Evolutionary conservation across 192 early-diverging fungal species (phyloP), one percentile per base, ranked within the genome.

Genomic region (Helicostylum pulchrum): DNA sequence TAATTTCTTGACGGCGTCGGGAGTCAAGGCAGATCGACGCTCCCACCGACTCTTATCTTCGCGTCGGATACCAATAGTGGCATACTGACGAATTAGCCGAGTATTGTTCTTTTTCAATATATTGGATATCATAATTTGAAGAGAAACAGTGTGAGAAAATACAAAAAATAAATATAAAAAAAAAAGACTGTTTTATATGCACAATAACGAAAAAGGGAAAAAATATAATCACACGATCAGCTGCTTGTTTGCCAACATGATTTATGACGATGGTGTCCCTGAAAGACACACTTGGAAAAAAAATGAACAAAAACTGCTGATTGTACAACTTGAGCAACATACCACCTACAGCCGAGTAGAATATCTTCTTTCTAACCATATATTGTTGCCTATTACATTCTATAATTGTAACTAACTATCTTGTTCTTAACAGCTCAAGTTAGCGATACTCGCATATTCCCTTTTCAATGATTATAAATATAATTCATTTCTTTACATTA

Each of bases 1-100:
- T 45, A 99, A 79, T 46, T 82, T 77, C 50, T 89, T 83, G 69
- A 99, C 87, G 30, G 91, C 89, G 9, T 88, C 85, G 11, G 97
- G 97, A 7, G 92, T 89, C 31, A 99, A 77, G 17, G 97, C 88
- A 14, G 92, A 92, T 2, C 97, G 87, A 1, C 97, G 83, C 70
- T 99, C 97, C 97, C 97, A 99, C 31, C 90, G 80, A 80, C 95
- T 96, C 79, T 99, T 99, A 82, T 90, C 90, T 77, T 99, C 97
- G 49, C 94, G 79, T 3, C 97, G 89, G 67, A 98, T 88, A 8
- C 89, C 96, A 23, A 98, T 75, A 4, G 76, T 48, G 12, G 46
- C 46, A 15, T 48, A 48, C 6, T 7, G 14, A 14, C 46, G 46
- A 48, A 7, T 48, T 12, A 19, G n/a, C 0, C 46, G 46, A 15